Percentiles rank a stretch among this genome's conserved stretches.
Conservation (phyloP, 805 yeast genomes). For the Yarrowia divulgata region DNA sequence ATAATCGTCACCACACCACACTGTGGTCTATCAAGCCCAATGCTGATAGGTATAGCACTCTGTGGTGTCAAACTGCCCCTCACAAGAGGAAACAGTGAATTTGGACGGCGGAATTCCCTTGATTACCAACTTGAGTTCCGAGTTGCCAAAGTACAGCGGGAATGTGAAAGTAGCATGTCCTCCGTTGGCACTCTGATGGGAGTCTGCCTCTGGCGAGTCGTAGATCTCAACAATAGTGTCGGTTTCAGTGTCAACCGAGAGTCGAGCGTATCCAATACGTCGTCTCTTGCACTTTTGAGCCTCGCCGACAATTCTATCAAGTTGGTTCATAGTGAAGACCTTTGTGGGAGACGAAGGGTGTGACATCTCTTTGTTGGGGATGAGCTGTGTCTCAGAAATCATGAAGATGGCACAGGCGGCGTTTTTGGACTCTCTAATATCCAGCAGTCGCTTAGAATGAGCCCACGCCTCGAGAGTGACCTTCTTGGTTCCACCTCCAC, state of each 20-base stretch:
- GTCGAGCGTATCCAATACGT: conserved; percentile 19
- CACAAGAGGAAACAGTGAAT: conserved; percentile 12
- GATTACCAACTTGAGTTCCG: conserved; percentile 15
- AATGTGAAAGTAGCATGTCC: conserved; percentile 19
- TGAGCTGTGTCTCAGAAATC: conserved; percentile 14
- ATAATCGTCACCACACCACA: not conserved
- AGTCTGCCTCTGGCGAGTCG: conserved; percentile 32
- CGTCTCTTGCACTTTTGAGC: conserved; percentile 11
- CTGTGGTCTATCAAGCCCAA: not conserved
- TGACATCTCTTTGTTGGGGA: conserved; percentile 31
- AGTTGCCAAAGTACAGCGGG: conserved; percentile 19
- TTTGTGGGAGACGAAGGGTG: conserved; percentile 26
- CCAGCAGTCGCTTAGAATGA: conserved; percentile 12
- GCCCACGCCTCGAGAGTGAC: conserved; percentile 31
- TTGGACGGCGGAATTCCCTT: conserved; percentile 21
- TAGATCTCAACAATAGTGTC: conserved; percentile 21
- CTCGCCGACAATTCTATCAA: not conserved
- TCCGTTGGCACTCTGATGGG: conserved; percentile 26
- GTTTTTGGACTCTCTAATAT: conserved; percentile 16
- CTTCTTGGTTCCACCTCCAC: conserved; percentile 31
- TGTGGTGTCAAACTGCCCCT: conserved; percentile 20
- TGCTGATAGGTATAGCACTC: conserved; percentile 1
- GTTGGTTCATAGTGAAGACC: conserved; percentile 13
- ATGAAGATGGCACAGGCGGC: conserved; percentile 24
- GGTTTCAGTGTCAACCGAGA: conserved; percentile 4